phyloP scores from a whole-genome alignment of 2,329 filamentous ascomycete species.

The Chaetothyriales sp. region DNA sequence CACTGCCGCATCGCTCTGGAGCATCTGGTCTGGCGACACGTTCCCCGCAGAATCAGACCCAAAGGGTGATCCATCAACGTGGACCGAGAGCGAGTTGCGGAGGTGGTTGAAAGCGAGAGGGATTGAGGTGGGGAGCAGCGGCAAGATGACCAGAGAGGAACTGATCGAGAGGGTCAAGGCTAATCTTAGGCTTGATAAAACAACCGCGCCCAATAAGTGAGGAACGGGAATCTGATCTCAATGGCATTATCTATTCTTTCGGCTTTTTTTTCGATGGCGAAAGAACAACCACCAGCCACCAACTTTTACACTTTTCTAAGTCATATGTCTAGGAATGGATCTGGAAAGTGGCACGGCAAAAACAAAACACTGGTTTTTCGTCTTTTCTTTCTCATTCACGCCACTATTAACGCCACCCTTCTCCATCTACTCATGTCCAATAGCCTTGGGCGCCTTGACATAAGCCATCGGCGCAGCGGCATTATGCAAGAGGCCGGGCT shows the following conservation, averaged over 20 bases:
- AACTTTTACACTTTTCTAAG: too few relatives aligned
- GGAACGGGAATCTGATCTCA: neutral
- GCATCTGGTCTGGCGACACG: constrained; percentile 73
- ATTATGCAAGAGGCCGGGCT: neutral
- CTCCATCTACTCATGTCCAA: constrained; percentile 3
- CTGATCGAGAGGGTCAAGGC: constrained; percentile 56
- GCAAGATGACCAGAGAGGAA: constrained; percentile 47
- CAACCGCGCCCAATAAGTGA: neutral
- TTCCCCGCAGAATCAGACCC: constrained; percentile 66
- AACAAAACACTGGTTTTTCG: too few relatives aligned
- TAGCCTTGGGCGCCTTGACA: constrained; percentile 1
- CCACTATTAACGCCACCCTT: neutral
- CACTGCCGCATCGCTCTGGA: constrained; percentile 67
- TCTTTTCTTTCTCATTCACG: neutral
- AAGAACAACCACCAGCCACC: too few relatives aligned
- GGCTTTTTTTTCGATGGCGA: too few relatives aligned
- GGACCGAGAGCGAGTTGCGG: constrained; percentile 68
- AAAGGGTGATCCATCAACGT: constrained; percentile 57
- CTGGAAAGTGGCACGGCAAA: too few relatives aligned
- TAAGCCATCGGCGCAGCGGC: constrained; percentile 1
- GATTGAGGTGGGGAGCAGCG: constrained; percentile 42
- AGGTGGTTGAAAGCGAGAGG: constrained; percentile 70
- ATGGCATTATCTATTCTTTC: too few relatives aligned
- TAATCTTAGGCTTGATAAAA: constrained; percentile 41
- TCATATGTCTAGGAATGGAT: too few relatives aligned